Conservation (phyloP, 2,329 filamentous ascomycete species). For the Ascochyta pisi region DNA sequence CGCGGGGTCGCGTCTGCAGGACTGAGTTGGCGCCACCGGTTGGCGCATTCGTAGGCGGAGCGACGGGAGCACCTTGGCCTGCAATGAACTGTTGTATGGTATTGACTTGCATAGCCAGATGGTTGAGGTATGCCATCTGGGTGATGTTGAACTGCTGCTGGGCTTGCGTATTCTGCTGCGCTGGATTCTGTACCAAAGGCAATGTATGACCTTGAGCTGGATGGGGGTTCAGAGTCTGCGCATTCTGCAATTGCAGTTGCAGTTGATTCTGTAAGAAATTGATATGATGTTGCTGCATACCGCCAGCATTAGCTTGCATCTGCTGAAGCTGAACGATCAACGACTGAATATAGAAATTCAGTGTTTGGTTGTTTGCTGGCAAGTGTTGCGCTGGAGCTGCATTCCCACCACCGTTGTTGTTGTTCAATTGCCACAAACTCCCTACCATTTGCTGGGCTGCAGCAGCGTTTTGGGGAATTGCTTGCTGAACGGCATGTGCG, state of each 20-base stretch:
- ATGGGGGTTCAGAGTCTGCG: slow-evolving; percentile 1
- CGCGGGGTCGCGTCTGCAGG: slow-evolving; percentile 46
- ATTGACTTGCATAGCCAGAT: slow-evolving; percentile 4
- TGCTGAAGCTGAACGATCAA: slow-evolving; percentile 32
- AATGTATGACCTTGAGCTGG: neutral
- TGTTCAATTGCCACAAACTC: neutral
- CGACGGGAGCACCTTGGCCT: slow-evolving; percentile 8
- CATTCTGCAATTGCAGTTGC: slow-evolving; percentile 24
- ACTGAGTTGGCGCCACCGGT: slow-evolving; percentile 24
- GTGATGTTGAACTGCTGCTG: slow-evolving; percentile 9
- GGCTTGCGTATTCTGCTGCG: slow-evolving; percentile 8
- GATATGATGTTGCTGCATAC: slow-evolving; percentile 26
- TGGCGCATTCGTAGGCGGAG: slow-evolving; percentile 10
- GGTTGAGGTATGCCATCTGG: neutral
- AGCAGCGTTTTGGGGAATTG: slow-evolving; percentile 1
- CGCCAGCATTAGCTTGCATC: slow-evolving; percentile 23
- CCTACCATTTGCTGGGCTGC: slow-evolving; percentile 1
- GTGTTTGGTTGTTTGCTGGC: neutral
- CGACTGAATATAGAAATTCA: slow-evolving; percentile 27
- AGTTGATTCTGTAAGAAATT: slow-evolving; percentile 22
- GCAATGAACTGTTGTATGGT: slow-evolving; percentile 7
- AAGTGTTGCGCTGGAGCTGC: neutral
- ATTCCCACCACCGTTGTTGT: slow-evolving; percentile 21
- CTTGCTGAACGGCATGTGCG: neutral
- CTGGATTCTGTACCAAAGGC: neutral